phyloP scores from a whole-genome alignment of 441 rosid genomes.

The Gossypium lobatum region DNA sequence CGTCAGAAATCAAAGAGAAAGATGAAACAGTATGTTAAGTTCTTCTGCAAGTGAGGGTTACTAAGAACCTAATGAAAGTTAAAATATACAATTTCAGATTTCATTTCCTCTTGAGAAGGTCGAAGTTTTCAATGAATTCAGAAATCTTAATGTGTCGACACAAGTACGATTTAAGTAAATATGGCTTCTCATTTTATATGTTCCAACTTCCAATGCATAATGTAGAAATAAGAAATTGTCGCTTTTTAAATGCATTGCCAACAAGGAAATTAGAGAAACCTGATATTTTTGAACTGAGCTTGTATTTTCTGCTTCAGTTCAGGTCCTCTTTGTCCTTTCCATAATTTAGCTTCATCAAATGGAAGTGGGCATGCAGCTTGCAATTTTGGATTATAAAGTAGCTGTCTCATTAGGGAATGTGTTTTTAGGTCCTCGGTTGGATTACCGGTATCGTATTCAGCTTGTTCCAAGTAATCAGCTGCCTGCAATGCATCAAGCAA shows the following conservation, averaged over 20 bases:
- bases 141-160: not conserved
- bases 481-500: slow-evolving; percentile 39
- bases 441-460: slow-evolving; percentile 69
- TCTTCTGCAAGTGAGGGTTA: not conserved
- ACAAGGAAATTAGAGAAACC: slow-evolving; percentile 31
- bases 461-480: slow-evolving; percentile 67
- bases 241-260: not conserved
- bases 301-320: slow-evolving; percentile 77
- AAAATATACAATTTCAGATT: not conserved
- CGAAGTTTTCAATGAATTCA: not conserved
- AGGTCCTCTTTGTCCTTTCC: slow-evolving; percentile 89
- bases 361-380: slow-evolving; percentile 91
- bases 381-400: slow-evolving; percentile 56
- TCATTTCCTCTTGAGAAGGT: not conserved
- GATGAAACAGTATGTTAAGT: not conserved
- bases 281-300: slow-evolving; percentile 77
- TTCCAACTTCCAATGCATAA: not conserved
- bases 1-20: not conserved
- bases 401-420: slow-evolving; percentile 65
- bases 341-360: slow-evolving; percentile 82
- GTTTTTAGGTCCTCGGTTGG: slow-evolving; percentile 69
- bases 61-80: not conserved
- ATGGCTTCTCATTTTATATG: not conserved
- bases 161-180: not conserved
- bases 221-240: not conserved